phyloP scores from a whole-genome alignment of 179 eudicot species.

The Nepenthes alata region DNA sequence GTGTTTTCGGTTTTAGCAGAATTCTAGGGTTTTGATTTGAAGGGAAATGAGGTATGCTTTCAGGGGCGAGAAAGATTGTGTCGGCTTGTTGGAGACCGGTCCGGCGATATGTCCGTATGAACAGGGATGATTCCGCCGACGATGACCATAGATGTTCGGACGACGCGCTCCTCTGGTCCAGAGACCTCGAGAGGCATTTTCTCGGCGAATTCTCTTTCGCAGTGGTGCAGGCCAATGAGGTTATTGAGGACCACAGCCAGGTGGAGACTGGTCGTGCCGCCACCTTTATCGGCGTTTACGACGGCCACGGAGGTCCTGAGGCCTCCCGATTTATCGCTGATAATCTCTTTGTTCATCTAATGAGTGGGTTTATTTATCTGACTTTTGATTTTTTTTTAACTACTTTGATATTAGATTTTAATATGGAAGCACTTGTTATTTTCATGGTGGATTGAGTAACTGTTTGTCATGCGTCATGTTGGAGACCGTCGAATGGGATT shows the following conservation, averaged over 20 bases:
- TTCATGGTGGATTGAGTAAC: no score
- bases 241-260: slow-evolving; percentile 67
- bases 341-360: slow-evolving; percentile 27
- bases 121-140: not conserved
- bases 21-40: not conserved
- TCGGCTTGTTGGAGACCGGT: slow-evolving; percentile 17
- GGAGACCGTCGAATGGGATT: no score
- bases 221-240: slow-evolving; percentile 53
- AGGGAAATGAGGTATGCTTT: slow-evolving; percentile 15
- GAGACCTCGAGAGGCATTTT: slow-evolving; percentile 48
- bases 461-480: no score
- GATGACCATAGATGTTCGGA: slow-evolving; percentile 1
- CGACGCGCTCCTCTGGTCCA: slow-evolving; percentile 43
- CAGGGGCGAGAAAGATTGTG: slow-evolving; percentile 3
- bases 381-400: not conserved
- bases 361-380: not conserved
- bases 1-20: no score
- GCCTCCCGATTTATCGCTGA: slow-evolving; percentile 44
- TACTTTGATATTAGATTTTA: no score
- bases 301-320: slow-evolving; percentile 76
- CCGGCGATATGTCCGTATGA: slow-evolving; percentile 12
- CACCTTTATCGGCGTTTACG: slow-evolving; percentile 67
- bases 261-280: slow-evolving; percentile 45
- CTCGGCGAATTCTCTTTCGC: slow-evolving; percentile 56
- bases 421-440: no score